These are phyloP conservation scores for Phytophthora fragariae DNA, from an alignment of 352 stramenopile species.

Conservation along the genomic window DNA sequence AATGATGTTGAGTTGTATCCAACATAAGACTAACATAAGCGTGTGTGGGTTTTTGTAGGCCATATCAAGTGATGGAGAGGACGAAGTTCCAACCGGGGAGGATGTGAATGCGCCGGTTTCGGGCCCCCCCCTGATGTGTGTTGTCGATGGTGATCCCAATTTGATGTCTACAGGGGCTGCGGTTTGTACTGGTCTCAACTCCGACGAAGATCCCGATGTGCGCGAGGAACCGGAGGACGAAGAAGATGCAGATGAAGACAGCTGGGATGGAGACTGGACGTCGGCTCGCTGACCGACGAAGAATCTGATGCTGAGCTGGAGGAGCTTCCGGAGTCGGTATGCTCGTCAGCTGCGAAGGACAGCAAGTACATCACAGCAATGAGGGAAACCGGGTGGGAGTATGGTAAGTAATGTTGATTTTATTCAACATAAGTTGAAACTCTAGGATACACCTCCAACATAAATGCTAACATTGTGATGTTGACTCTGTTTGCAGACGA, in stretches of 20 bases:
- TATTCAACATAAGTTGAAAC: background rate
- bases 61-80: background rate
- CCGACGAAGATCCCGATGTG: background rate
- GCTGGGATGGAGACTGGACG: background rate
- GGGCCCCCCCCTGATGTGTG: background rate
- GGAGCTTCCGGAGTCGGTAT: background rate
- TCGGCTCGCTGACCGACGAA: background rate
- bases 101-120: background rate
- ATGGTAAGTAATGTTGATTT: background rate
- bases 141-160: background rate
- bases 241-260: background rate
- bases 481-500: background rate
- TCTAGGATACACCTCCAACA: too few species aligned
- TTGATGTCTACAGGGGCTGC: background rate
- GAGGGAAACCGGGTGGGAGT: background rate
- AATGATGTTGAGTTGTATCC: background rate
- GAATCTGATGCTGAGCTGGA: background rate
- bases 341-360: background rate
- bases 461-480: too few species aligned
- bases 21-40: background rate
- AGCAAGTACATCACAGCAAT: background rate
- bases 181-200: background rate
- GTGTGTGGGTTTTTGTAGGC: background rate
- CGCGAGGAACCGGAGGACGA: background rate
- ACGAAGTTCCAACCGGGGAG: background rate